Evolutionary conservation across 2,329 filamentous ascomycete genomes (phyloP).

Genomic region (Ophiognomonia clavigignenti-juglandacearum): DNA sequence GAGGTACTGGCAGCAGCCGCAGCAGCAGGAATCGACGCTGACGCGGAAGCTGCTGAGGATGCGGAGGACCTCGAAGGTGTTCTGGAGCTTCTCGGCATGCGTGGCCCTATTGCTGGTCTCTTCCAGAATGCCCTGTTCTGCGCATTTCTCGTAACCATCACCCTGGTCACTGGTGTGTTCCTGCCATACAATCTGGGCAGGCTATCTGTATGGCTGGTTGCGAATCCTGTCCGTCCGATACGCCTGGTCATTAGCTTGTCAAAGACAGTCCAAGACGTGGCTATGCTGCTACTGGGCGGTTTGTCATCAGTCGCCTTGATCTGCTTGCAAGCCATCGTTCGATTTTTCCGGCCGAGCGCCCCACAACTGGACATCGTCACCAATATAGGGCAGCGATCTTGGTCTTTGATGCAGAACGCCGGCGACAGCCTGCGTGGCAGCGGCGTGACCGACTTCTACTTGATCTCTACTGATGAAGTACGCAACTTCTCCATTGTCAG

Average conservation of each 20-base stretch:
- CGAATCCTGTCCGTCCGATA: slow-evolving; percentile 73
- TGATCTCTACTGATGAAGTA: slow-evolving; percentile 55
- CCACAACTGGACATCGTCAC: slow-evolving; percentile 9
- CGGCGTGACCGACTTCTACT: slow-evolving; percentile 45
- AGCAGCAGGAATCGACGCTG: slow-evolving; percentile 65
- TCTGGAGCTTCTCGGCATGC: slow-evolving; percentile 93
- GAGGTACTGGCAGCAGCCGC: slow-evolving; percentile 62
- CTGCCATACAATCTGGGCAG: slow-evolving; percentile 91
- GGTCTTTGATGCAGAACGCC: slow-evolving; percentile 37
- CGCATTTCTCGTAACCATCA: slow-evolving; percentile 80
- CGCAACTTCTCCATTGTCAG: slow-evolving; percentile 74
- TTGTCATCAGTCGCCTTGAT: slow-evolving; percentile 37
- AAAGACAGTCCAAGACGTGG: slow-evolving; percentile 74
- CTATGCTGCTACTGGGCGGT: slow-evolving; percentile 61
- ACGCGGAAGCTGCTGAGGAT: slow-evolving; percentile 73
- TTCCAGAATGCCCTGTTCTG: slow-evolving; percentile 96
- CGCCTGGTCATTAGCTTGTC: slow-evolving; percentile 66
- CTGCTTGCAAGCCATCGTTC: slow-evolving; percentile 33
- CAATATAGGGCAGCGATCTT: slow-evolving; percentile 26
- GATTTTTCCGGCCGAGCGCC: slow-evolving; percentile 25
- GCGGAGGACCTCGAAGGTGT: slow-evolving; percentile 95
- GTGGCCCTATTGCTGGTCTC: slow-evolving; percentile 81
- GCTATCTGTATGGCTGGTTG: slow-evolving; percentile 71
- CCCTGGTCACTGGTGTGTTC: slow-evolving; percentile 81
- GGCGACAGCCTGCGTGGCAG: slow-evolving; percentile 44